phyloP scores from a whole-genome alignment of 768 basidiomycete species.

The Podaxis sp. region DNA sequence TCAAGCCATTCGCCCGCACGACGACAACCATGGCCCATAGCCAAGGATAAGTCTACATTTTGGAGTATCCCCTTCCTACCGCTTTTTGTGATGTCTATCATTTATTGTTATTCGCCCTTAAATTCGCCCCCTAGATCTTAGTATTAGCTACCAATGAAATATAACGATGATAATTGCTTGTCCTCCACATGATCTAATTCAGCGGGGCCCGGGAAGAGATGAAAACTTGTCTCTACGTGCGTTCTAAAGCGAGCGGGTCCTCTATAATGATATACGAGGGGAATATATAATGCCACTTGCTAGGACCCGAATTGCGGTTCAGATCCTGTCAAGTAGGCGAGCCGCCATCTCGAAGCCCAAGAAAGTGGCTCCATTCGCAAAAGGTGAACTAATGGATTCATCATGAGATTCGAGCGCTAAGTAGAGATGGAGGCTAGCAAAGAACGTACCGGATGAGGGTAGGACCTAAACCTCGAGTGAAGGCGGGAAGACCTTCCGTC shows the following conservation, averaged over 20 bases:
- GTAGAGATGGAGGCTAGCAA: not conserved
- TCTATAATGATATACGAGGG: not conserved
- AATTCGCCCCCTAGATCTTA: not conserved
- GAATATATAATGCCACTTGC: not conserved
- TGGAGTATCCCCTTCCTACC: not conserved
- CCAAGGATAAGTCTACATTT: not conserved
- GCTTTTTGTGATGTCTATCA: not conserved
- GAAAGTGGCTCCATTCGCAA: conserved; percentile 97
- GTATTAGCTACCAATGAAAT: not conserved
- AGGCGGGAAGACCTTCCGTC: conserved; percentile 81
- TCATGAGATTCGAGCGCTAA: not conserved
- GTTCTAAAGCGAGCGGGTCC: conserved; percentile 1
- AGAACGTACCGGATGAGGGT: conserved; percentile 82
- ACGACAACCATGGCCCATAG: not conserved
- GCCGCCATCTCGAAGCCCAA: conserved; percentile 93
- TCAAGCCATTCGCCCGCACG: not conserved
- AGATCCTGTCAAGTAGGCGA: conserved; percentile 54
- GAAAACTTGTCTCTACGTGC: not conserved
- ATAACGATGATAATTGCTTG: not conserved
- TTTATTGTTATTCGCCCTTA: not conserved
- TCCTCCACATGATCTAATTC: not conserved
- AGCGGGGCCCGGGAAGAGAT: not conserved
- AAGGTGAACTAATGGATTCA: conserved; percentile 68
- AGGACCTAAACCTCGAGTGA: conserved; percentile 88
- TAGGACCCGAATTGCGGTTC: conserved; percentile 1